Evolutionary conservation across 2,329 filamentous ascomycete species (phyloP).

Genomic region (Alternaria hordeiaustralica): DNA sequence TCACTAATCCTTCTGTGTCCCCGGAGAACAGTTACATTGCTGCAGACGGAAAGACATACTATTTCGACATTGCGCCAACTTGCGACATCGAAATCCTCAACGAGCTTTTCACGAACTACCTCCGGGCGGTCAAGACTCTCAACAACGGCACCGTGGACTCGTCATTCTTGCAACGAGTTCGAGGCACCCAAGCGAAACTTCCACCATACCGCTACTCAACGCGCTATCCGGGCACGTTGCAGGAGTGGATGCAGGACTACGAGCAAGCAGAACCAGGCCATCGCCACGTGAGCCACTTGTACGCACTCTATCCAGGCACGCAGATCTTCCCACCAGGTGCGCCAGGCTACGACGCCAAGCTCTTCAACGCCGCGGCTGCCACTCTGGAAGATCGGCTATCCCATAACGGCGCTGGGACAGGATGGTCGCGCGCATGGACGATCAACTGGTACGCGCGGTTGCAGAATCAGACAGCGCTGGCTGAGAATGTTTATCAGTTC

Average conservation of each 20-base stretch:
- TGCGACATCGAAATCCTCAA: conserved; percentile 57
- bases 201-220: conserved; percentile 28
- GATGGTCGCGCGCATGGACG: conserved; percentile 61
- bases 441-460: conserved; percentile 59
- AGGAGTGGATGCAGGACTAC: conserved; percentile 41
- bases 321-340: conserved; percentile 47
- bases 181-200: conserved; percentile 13
- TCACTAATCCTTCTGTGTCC: conserved; percentile 50
- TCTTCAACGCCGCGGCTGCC: conserved; percentile 39
- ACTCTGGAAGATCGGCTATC: conserved; percentile 41
- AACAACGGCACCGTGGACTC: background rate
- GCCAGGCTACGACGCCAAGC: conserved; percentile 21
- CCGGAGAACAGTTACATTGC: conserved; percentile 50
- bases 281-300: conserved; percentile 60
- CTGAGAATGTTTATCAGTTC: conserved; percentile 41
- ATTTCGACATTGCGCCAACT: conserved; percentile 39
- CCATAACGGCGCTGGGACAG: conserved; percentile 52
- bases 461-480: conserved; percentile 38
- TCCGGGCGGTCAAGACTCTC: conserved; percentile 12
- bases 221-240: conserved; percentile 35
- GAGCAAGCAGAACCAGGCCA: conserved; percentile 56
- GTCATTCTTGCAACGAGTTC: background rate
- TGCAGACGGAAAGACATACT: conserved; percentile 23
- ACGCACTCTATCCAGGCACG: conserved; percentile 56
- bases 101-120: conserved; percentile 48